phyloP scores from a whole-genome alignment of 495 filamentous ascomycete genomes.

The Neurospora sp. region DNA sequence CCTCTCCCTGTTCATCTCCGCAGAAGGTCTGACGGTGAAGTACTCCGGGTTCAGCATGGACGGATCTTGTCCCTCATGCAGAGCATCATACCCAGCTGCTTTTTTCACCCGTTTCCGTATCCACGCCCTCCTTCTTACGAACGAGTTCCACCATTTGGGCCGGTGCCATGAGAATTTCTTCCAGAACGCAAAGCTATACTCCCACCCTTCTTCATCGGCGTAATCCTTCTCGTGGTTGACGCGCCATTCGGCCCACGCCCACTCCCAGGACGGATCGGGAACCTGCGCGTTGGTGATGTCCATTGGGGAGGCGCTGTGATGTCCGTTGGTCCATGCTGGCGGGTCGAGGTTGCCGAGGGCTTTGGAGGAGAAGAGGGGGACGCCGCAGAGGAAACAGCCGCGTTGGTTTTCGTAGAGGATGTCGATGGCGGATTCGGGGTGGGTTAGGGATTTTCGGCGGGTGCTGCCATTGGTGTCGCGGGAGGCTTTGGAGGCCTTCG shows the following conservation, averaged over 20 bases:
- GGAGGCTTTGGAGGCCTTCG: neutral
- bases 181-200: conserved; percentile 81
- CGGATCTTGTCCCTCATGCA: conserved; percentile 23
- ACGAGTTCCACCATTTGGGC: conserved; percentile 83
- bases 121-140: conserved; percentile 84
- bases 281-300: conserved; percentile 85
- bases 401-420: conserved; percentile 92
- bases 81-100: conserved; percentile 19
- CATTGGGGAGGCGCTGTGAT: conserved; percentile 61
- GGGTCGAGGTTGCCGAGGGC: conserved; percentile 86
- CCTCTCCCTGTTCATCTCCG: conserved; percentile 24
- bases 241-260: conserved; percentile 92
- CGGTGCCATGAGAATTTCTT: conserved; percentile 81
- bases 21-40: conserved; percentile 62
- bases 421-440: conserved; percentile 57
- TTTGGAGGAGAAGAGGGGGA: conserved; percentile 75
- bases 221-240: conserved; percentile 74
- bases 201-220: conserved; percentile 84
- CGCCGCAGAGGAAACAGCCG: conserved; percentile 76
- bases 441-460: conserved; percentile 7
- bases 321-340: conserved; percentile 65
- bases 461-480: neutral
- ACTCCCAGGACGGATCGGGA: conserved; percentile 92
- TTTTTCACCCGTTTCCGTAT: conserved; percentile 70
- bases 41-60: conserved; percentile 74